Percentiles rank a stretch among this genome's conserved stretches.
Evolutionary conservation across 768 basidiomycete genomes (phyloP).

Genomic region (Collybia sp.): DNA sequence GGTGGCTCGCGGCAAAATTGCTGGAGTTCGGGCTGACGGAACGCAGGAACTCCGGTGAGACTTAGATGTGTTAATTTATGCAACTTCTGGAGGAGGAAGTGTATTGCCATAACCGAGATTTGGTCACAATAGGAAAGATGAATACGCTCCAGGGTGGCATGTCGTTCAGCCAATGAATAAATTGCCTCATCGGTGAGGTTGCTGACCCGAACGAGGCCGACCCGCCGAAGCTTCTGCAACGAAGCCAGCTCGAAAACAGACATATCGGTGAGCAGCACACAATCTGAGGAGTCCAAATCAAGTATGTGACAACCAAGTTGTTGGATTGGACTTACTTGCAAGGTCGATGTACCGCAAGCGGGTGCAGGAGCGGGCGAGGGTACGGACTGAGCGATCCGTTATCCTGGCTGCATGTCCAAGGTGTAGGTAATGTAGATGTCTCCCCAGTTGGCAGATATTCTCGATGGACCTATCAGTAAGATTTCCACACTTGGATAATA

Average conservation of each 20-base stretch:
- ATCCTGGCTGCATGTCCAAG: slow-evolving; percentile 89
- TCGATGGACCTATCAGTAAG: slow-evolving; percentile 82
- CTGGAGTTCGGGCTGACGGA: slow-evolving; percentile 81
- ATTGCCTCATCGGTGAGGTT: slow-evolving; percentile 94
- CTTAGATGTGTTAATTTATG: slow-evolving; percentile 91
- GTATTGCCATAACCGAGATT: slow-evolving; percentile 86
- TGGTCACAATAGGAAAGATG: slow-evolving; percentile 98
- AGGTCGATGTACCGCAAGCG: slow-evolving; percentile 94
- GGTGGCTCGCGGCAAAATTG: slow-evolving; percentile 88
- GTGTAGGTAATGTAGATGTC: slow-evolving; percentile 91
- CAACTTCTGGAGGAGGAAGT: slow-evolving; percentile 86
- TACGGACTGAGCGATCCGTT: slow-evolving; percentile 83
- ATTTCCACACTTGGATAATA: slow-evolving; percentile 77
- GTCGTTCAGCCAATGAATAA: slow-evolving; percentile 80
- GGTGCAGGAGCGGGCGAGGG: slow-evolving; percentile 82
- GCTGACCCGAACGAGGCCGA: slow-evolving; percentile 90
- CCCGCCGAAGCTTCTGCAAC: slow-evolving; percentile 85
- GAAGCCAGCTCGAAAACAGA: slow-evolving; percentile 88
- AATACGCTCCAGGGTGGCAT: slow-evolving; percentile 87
- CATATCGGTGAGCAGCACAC: slow-evolving; percentile 84
- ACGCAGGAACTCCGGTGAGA: slow-evolving; percentile 93
- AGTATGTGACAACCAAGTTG: not conserved
- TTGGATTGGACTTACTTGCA: slow-evolving; percentile 61
- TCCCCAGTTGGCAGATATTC: slow-evolving; percentile 83
- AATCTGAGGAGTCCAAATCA: slow-evolving; percentile 48